Conservation (phyloP, 108 stramenopile genomes). For the Aurantiochytrium sp. region DNA sequence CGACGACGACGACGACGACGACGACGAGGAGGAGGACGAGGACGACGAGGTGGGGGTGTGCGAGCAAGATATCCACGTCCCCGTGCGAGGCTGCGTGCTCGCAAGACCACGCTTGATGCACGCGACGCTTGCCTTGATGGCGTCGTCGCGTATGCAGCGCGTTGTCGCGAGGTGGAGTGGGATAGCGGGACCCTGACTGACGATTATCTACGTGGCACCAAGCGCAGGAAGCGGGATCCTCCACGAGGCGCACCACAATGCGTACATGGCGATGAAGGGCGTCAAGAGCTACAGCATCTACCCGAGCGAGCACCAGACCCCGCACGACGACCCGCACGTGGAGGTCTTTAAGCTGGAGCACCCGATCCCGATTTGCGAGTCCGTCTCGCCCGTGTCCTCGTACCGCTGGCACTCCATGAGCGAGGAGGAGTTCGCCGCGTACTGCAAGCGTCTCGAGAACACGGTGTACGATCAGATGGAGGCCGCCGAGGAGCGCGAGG, state of each 20-base stretch:
- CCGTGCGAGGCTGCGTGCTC: too few species aligned
- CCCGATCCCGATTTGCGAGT: background rate
- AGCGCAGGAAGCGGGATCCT: background rate
- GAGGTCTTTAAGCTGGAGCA: background rate
- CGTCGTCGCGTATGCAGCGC: too few species aligned
- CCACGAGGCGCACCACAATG: background rate
- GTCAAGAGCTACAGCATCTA: background rate
- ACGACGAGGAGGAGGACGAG: too few species aligned
- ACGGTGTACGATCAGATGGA: background rate
- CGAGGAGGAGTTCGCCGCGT: background rate
- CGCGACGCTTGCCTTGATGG: too few species aligned
- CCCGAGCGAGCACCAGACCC: background rate
- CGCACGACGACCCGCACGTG: background rate
- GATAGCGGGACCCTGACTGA: too few species aligned
- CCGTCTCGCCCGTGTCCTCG: background rate
- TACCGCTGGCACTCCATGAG: constrained; percentile 13
- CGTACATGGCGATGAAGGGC: background rate
- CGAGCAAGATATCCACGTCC: too few species aligned
- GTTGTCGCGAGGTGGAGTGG: too few species aligned
- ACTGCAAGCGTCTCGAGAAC: background rate
- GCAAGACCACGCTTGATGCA: too few species aligned
- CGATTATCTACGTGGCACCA: too few species aligned
- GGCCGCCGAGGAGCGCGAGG: background rate
- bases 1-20: background rate
- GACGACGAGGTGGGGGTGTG: too few species aligned